These are phyloP conservation scores for Coemansia sp. DNA, from an alignment of 192 early-diverging fungal genomes.

Conservation along the genomic window DNA sequence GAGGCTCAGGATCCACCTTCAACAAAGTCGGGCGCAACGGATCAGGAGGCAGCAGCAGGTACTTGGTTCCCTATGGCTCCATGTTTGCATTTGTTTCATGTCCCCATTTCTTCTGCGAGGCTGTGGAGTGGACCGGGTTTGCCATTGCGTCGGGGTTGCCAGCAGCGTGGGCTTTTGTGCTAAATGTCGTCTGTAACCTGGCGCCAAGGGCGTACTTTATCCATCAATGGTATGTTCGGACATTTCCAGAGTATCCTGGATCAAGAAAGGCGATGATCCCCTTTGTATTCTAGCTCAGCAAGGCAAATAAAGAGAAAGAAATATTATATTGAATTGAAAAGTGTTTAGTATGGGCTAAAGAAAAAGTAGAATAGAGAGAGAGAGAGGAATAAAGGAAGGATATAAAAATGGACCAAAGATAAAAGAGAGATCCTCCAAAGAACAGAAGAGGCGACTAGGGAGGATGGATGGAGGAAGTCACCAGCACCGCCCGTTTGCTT, in stretches of 20 bases:
- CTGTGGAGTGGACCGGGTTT: conserved; percentile 52
- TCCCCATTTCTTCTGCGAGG: conserved; percentile 55
- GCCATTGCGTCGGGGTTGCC: conserved; percentile 37
- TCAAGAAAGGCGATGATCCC: conserved; percentile 48
- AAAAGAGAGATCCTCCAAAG: neutral
- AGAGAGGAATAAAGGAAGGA: conserved; percentile 1
- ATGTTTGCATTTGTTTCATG: conserved; percentile 47
- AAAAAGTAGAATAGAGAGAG: neutral
- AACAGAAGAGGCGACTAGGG: neutral
- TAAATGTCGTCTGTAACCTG: conserved; percentile 37
- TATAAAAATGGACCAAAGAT: neutral
- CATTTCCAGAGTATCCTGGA: conserved; percentile 42
- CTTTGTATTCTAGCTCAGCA: conserved; percentile 29
- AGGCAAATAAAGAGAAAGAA: neutral
- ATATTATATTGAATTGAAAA: conserved; percentile 2
- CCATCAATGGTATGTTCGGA: conserved; percentile 42
- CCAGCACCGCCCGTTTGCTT: neutral
- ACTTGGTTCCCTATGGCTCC: conserved; percentile 38
- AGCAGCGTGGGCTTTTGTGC: conserved; percentile 50
- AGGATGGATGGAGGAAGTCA: neutral
- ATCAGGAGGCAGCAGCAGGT: conserved; percentile 8
- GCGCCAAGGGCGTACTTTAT: conserved; percentile 43
- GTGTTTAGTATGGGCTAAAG: neutral
- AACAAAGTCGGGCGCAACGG: neutral
- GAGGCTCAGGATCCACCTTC: neutral